Base-by-base conservation (phyloP, 306 rosid species). In the Chamaecrista fasciculata region DNA sequence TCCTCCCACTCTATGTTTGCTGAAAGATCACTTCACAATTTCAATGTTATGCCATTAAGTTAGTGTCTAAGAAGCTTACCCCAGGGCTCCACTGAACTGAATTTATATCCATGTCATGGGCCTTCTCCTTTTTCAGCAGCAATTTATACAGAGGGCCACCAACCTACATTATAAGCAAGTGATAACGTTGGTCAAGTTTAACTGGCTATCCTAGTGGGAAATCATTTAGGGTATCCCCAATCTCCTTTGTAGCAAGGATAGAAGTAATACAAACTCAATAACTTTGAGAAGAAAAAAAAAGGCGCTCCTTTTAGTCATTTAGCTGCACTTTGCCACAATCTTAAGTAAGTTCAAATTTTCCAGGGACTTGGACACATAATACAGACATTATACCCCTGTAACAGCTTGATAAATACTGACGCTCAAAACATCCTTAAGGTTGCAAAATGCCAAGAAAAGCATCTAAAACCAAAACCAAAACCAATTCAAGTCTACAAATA, bases 71-170 rank as follows among this genome's bases (percentile, higher is more conserved):
- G 66, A 73, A 65, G 26, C 87, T 80, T 84, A 88, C 95, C 91
- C 89, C 91, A 67, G 78, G 83, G 77, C 87, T 80, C 96, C 91
- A 89, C 59, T 82, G 87, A 80, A 86, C 96, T 18, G 91, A 84
- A 71, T 86, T 88, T 67, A 84, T 23, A 56, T 89, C 91, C 91
- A 81, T 82, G 43, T 74, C 81, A 58, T 82, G 96, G 43, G 91
- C 86, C 74, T 86, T 84, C 55, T 86, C 89, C 72, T 80, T 68
- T 79, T 85, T 89, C 40, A 78, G 78, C 62, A 89, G 79, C 69
- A 80, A 76, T 51, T 82, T 85, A 74, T 82, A 86, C 25, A 73
- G 73, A 61, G 86, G 79, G 46, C 82, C 84, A 84, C 75, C 85
- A 28, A 51, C 87, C 96, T 89, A 72, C 24, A 14, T 67, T 23